A percentile compares a stretch with the other conserved stretches of the same genome.
Conservation (phyloP, 805 yeast species). For the Wickerhamomyces silvicola region DNA sequence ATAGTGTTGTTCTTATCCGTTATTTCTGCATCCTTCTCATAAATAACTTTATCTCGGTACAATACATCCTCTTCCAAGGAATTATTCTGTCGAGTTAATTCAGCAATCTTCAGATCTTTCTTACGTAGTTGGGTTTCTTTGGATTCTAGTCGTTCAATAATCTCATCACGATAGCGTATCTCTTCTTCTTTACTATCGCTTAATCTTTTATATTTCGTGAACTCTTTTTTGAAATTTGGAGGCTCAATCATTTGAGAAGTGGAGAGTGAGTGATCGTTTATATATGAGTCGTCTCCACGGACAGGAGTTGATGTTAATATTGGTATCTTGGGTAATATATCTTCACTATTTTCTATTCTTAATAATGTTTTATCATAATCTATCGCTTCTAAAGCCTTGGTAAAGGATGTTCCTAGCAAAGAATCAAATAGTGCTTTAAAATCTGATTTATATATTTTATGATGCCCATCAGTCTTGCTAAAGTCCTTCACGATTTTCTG, state of each 20-base stretch:
- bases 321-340: conserved; percentile 4
- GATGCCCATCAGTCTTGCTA: conserved; percentile 23
- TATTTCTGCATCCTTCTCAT: conserved; percentile 10
- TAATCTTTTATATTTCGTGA: conserved; percentile 13
- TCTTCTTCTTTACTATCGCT: conserved; percentile 20
- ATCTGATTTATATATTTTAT: conserved; percentile 26
- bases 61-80: conserved; percentile 18
- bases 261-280: neutral
- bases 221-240: conserved; percentile 18
- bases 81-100: conserved; percentile 2
- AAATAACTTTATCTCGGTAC: conserved; percentile 18
- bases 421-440: conserved; percentile 25
- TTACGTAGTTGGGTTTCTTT: conserved; percentile 6
- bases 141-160: conserved; percentile 16
- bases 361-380: conserved; percentile 8
- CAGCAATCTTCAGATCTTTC: conserved; percentile 5
- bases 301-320: conserved; percentile 3
- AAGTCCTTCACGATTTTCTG: conserved; percentile 22
- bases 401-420: conserved; percentile 26
- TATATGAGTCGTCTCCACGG: neutral
- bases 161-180: conserved; percentile 18
- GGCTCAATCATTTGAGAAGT: conserved; percentile 3
- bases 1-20: conserved; percentile 6
- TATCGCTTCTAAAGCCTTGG: conserved; percentile 19
- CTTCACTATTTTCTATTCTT: conserved; percentile 4